These are phyloP conservation scores for Septoria petroselini DNA, from an alignment of 2,329 filamentous ascomycete genomes.

Conservation along the genomic window DNA sequence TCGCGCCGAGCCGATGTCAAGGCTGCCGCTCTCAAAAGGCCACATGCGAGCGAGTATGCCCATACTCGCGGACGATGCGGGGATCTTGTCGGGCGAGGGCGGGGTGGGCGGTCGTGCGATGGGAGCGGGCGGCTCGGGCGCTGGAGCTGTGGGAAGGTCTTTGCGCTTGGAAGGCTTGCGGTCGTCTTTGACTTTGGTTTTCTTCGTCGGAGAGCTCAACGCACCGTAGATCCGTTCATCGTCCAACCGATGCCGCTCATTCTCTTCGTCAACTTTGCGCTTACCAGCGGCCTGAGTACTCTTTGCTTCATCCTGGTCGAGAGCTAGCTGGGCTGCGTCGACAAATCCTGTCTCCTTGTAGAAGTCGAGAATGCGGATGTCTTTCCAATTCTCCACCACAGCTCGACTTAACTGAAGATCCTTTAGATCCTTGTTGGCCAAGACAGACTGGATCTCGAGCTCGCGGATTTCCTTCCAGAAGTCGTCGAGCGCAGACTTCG, in stretches of 20 bases:
- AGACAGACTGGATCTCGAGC: background rate
- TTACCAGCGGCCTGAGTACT: background rate
- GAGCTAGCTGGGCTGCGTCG: background rate
- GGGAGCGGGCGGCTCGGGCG: background rate
- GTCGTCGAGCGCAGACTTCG: slow-evolving; percentile 1
- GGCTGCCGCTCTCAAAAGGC: background rate
- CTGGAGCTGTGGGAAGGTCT: background rate
- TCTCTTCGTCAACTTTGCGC: background rate
- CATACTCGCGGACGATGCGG: background rate
- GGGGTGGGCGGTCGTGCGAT: background rate
- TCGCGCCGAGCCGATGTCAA: background rate
- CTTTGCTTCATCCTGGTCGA: background rate
- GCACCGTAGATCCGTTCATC: background rate
- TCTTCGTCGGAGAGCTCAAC: background rate
- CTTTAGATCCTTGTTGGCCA: too few species aligned
- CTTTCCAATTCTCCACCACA: background rate
- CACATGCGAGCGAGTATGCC: background rate
- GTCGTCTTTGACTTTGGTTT: background rate
- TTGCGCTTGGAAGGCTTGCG: background rate
- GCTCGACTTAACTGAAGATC: too few species aligned
- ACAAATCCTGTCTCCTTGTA: background rate
- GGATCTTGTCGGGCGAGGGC: background rate
- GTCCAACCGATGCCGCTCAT: background rate
- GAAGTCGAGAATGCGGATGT: background rate
- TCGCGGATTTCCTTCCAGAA: slow-evolving; percentile 8